Conservation (phyloP, 139 green algal genomes). For the Haematococcus lacustris region DNA sequence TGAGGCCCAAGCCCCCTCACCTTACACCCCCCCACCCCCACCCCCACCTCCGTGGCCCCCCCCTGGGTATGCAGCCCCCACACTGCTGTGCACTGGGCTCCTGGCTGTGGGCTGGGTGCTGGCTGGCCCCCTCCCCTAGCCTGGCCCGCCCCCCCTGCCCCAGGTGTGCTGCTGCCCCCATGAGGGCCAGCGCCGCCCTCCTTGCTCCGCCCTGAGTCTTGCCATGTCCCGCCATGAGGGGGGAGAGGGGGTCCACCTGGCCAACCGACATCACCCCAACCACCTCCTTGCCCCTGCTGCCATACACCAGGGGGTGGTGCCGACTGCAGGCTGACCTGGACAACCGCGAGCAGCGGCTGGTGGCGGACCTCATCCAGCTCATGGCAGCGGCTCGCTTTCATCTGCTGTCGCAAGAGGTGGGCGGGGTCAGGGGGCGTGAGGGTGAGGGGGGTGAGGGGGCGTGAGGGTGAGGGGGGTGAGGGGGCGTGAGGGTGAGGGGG, state of each 20-base stretch:
- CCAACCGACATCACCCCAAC: background rate
- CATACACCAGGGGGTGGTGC: too few relatives aligned
- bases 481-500: too few relatives aligned
- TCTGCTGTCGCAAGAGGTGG: constrained; percentile 33
- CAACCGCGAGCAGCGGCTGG: constrained; percentile 41
- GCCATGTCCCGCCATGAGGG: too few relatives aligned
- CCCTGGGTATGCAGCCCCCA: too few relatives aligned
- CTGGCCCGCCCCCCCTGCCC: background rate
- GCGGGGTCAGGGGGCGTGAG: background rate
- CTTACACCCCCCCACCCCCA: too few relatives aligned
- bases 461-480: background rate
- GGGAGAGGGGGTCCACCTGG: too few relatives aligned
- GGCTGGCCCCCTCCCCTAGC: too few relatives aligned
- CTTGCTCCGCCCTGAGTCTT: too few relatives aligned
- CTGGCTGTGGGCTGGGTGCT: too few relatives aligned
- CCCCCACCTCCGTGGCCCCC: too few relatives aligned
- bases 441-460: background rate
- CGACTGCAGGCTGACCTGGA: constrained; percentile 41
- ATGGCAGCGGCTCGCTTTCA: constrained; percentile 55
- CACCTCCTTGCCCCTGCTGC: background rate
- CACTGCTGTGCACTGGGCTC: too few relatives aligned
- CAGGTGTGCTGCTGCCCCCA: background rate
- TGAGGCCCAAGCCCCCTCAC: too few relatives aligned
- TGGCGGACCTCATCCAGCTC: constrained; percentile 56
- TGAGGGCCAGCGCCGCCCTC: background rate